Evolutionary conservation across 1,284 basidiomycete genomes (phyloP), one percentile per base, ranked within the genome.

Genomic region (Pseudozyma hubeiensis): DNA sequence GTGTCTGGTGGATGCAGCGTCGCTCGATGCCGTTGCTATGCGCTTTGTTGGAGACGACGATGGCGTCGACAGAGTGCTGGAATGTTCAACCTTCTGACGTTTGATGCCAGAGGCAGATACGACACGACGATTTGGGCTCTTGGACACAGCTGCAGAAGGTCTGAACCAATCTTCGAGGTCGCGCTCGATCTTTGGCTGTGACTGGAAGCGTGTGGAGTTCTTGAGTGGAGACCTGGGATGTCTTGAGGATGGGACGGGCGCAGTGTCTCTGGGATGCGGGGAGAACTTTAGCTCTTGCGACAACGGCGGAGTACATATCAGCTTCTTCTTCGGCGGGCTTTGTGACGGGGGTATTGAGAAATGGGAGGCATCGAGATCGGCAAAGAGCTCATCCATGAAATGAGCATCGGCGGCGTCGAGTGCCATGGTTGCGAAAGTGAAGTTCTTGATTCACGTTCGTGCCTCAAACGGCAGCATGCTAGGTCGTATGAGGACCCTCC

Each of bases 361-460:
- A 35, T 60, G 53, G 13, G 66, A 69, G 10, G 72, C 66, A 35
- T 75, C 72, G 24, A 75, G 66, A 40, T 64, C 72, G 48, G 66
- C 72, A 29, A 75, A 64, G 45, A 75, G 66, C 46, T 70, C 59
- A 45, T 70, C 66, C 72, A 75, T 69, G 63, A 75, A 75, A 16
- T 37, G 66, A 39, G 61, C 43, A 9, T 75, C 66, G 33, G 58
- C 52, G 45, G 56, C 53, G 47, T 75, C 66, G 58, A 75, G 48
- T 6, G 64, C 48, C 71, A 74, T 74, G 17, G 34, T 24, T 9
- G 34, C n/a, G 3, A 48, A 10, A 16, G 19, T 35, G 8, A 17
- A 9, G 43, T 44, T 19, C n/a, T n/a, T 41, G 43, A 16, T 4
- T 41, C 39, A 41, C 39, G 39, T 10, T 37, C 24, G 24, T 24